Base-by-base conservation (phyloP, 1,284 basidiomycete genomes). In the Pseudozyma hubeiensis region DNA sequence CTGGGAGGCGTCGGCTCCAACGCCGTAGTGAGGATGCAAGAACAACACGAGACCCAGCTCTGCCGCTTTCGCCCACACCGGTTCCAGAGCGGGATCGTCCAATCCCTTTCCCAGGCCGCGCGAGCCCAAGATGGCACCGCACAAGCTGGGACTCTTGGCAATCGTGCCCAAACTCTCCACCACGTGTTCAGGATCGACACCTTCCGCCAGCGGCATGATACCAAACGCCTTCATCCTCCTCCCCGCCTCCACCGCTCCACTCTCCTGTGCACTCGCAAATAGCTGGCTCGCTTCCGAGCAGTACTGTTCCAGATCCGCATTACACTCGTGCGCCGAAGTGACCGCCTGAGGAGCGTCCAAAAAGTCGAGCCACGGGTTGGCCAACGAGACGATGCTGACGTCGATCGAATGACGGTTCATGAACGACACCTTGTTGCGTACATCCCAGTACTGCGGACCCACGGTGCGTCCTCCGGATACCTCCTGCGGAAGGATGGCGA, bases 341-440 rank as follows among this genome's bases (percentile, higher is more conserved):
- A 88, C 87, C 8, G 93, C 93, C 52, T 90, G 88, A n/a, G 87
- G 78, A 8, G 91, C 87, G 5, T 90, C 83, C 31, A 94, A 87
- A 81, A 93, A 93, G 83, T 94, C 92, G 29, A 94, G 88, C 92
- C 93, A 94, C 13, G 93, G 92, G 79, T 94, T 93, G 31, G 93
- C 93, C 82, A 92, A 89, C 66, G 63, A 61, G 34, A 81, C 64
- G 45, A 83, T 49, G 67, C 70, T 53, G 19, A 58, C 84, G 80
- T 91, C 89, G 57, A 92, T 92, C 19, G 87, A 88, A 81, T 92
- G 91, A 63, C 85, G 87, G 78, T 92, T 88, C 91, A 92, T 92
- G 84, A 92, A 92, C 62, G 87, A 87, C 46, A 92, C 85, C 84
- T 92, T 92, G 81, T 92, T 89, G 57, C 89, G 87, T 61, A 91